Evolutionary conservation across 352 stramenopile genomes (phyloP).

Genomic region (Phytophthora constricta): DNA sequence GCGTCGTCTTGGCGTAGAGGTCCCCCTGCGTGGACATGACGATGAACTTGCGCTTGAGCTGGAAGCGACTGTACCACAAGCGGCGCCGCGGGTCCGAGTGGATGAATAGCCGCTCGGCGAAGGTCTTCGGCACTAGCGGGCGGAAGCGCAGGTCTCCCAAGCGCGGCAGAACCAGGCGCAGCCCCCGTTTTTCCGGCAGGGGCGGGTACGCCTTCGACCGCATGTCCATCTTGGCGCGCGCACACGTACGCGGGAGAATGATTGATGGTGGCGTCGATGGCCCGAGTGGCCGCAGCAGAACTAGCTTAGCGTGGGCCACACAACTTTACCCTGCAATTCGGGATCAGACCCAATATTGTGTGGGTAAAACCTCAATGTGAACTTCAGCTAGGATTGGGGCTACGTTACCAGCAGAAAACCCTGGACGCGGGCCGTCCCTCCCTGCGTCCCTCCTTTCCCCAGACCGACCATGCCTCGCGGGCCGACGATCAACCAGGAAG

Average conservation of each 20-base stretch:
- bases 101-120: conserved; percentile 59
- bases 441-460: neutral
- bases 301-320: neutral
- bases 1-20: conserved; percentile 60
- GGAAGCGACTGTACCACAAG: conserved; percentile 61
- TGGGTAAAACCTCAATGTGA: too few species aligned
- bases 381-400: too few species aligned
- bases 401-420: conserved; percentile 12
- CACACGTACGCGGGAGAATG: conserved; percentile 1
- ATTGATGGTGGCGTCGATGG: conserved; percentile 1
- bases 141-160: conserved; percentile 63
- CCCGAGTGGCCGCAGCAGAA: too few species aligned
- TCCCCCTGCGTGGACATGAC: conserved; percentile 77
- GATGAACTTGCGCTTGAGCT: conserved; percentile 72
- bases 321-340: too few species aligned
- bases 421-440: neutral
- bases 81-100: conserved; percentile 53
- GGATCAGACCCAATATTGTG: too few species aligned
- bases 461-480: conserved; percentile 29
- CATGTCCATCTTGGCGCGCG: conserved; percentile 48
- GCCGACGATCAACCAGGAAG: conserved; percentile 33
- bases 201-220: conserved; percentile 69
- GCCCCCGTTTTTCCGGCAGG: conserved; percentile 45
- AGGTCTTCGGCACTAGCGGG: conserved; percentile 49
- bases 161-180: conserved; percentile 61